Conservation (phyloP, 805 yeast species). For the Lachancea sp. region DNA sequence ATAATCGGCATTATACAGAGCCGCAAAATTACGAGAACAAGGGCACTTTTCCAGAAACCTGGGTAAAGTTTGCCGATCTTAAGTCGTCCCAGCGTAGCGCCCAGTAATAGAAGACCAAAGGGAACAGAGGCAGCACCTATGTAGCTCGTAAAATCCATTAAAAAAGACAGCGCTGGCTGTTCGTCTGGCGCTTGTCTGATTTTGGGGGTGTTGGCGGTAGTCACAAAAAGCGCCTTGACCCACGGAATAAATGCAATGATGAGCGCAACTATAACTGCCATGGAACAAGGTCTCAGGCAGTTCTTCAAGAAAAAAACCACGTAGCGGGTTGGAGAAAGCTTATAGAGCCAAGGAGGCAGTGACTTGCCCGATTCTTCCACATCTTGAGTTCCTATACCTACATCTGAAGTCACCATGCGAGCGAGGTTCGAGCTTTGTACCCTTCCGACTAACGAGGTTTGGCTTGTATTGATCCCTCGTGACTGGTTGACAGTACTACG, state of each 20-base stretch:
- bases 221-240: constrained; percentile 66
- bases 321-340: constrained; percentile 26
- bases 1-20: constrained; percentile 73
- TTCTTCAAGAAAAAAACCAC: constrained; percentile 41
- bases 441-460: constrained; percentile 13
- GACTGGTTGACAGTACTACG: constrained; percentile 13
- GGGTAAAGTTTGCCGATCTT: constrained; percentile 52
- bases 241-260: constrained; percentile 82
- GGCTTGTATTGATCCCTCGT: neutral
- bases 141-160: constrained; percentile 75
- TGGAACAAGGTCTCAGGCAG: constrained; percentile 65
- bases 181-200: constrained; percentile 80
- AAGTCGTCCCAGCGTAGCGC: constrained; percentile 83
- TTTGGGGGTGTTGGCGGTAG: constrained; percentile 36
- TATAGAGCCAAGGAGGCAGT: constrained; percentile 24
- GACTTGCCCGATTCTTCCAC: constrained; percentile 28
- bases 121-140: constrained; percentile 90
- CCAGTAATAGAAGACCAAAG: constrained; percentile 73
- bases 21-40: constrained; percentile 49
- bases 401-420: constrained; percentile 33
- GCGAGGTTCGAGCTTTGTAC: constrained; percentile 24
- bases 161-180: constrained; percentile 75
- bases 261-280: constrained; percentile 60
- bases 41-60: constrained; percentile 64
- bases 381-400: constrained; percentile 29